Conservation (phyloP, 768 basidiomycete species). For the Amanita subjunquillea region DNA sequence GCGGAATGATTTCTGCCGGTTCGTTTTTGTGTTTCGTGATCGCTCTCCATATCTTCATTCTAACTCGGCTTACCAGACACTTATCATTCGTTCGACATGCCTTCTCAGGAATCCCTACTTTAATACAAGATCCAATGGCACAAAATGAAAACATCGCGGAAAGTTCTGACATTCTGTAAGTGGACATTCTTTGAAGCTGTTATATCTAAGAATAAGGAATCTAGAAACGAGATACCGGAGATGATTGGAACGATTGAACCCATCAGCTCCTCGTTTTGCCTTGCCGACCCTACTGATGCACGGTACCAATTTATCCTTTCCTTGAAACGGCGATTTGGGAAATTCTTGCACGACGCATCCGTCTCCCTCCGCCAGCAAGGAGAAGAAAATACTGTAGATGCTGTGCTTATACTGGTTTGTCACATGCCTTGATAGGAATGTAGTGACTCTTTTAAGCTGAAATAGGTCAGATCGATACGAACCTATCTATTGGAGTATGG, state of each 20-base stretch:
- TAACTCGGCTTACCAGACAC: slow-evolving; percentile 28
- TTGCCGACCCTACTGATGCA: slow-evolving; percentile 55
- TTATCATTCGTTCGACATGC: slow-evolving; percentile 66
- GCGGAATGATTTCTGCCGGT: slow-evolving; percentile 85
- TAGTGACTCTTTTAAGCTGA: background rate
- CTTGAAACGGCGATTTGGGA: slow-evolving; percentile 54
- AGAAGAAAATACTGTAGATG: slow-evolving; percentile 75
- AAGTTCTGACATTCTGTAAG: slow-evolving; percentile 65
- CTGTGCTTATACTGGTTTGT: slow-evolving; percentile 61
- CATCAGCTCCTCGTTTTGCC: slow-evolving; percentile 54
- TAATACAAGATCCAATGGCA: slow-evolving; percentile 43
- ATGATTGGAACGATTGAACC: slow-evolving; percentile 61
- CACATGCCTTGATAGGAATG: background rate
- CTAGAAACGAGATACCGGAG: slow-evolving; percentile 64
- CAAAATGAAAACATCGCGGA: slow-evolving; percentile 30
- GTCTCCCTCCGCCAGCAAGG: slow-evolving; percentile 58
- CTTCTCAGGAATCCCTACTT: slow-evolving; percentile 63
- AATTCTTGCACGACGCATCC: slow-evolving; percentile 64
- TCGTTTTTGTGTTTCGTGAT: slow-evolving; percentile 10
- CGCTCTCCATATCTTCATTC: background rate
- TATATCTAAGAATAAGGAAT: background rate
- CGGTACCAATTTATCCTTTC: slow-evolving; percentile 49
- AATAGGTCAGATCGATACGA: slow-evolving; percentile 54
- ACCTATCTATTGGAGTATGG: slow-evolving; percentile 71
- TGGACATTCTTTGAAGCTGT: background rate